Evolutionary conservation across 2,329 filamentous ascomycete genomes (phyloP).

Genomic region (Aspergillus ochraceoroseus): DNA sequence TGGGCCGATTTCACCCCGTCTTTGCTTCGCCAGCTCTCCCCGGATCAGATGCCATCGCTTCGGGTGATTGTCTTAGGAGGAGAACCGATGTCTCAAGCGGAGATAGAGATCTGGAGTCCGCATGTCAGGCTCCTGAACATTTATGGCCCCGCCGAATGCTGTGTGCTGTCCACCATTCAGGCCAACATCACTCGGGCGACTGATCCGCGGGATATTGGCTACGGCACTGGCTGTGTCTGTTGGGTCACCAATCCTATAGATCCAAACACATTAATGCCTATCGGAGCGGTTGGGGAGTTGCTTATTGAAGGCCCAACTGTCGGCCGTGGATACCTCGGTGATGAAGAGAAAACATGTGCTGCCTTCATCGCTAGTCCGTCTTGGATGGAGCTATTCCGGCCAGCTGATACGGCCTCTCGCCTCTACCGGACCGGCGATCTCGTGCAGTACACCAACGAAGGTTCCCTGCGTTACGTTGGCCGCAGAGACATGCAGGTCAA

Average conservation of each 20-base stretch:
- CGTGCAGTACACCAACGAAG: constrained; percentile 25
- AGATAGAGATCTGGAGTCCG: neutral
- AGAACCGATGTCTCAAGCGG: constrained; percentile 23
- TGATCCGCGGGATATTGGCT: constrained; percentile 19
- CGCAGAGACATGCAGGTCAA: constrained; percentile 22
- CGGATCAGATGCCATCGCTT: constrained; percentile 29
- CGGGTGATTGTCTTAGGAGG: constrained; percentile 38
- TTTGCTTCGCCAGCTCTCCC: constrained; percentile 40
- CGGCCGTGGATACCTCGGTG: constrained; percentile 38
- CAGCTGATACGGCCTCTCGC: constrained; percentile 3
- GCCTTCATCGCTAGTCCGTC: constrained; percentile 25
- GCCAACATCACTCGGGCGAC: neutral
- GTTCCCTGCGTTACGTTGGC: constrained; percentile 15
- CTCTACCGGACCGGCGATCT: constrained; percentile 36
- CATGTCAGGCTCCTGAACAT: too few relatives aligned
- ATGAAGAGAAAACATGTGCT: constrained; percentile 21
- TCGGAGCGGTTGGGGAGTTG: constrained; percentile 44
- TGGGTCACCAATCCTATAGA: constrained; percentile 35
- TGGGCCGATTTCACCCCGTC: constrained; percentile 54
- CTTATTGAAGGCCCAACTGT: constrained; percentile 43
- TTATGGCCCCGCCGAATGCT: constrained; percentile 1
- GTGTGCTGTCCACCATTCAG: neutral
- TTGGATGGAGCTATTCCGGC: constrained; percentile 14
- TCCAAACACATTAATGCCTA: constrained; percentile 25
- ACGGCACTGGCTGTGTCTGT: neutral